Conservation (phyloP, 2,329 filamentous ascomycete species). For the Claviceps arundinis region DNA sequence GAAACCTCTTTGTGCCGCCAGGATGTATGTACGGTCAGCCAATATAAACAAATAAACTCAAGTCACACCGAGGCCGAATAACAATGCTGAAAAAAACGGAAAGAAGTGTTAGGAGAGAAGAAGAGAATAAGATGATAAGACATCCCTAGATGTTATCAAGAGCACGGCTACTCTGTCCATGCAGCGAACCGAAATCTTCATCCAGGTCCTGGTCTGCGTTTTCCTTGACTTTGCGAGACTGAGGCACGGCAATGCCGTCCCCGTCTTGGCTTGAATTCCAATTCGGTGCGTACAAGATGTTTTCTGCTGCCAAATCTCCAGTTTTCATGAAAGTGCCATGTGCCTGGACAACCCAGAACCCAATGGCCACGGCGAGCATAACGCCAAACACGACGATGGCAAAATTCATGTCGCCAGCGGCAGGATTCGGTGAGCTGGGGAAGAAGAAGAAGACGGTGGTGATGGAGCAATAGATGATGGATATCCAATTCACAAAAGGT, state of each 20-base stretch:
- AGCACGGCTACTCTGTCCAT: neutral
- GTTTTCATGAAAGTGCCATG: conserved; percentile 16
- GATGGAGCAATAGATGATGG: conserved; percentile 35
- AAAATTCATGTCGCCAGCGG: conserved; percentile 40
- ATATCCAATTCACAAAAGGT: conserved; percentile 31
- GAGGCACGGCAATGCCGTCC: neutral
- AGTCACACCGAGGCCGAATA: too few relatives aligned
- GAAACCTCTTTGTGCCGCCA: too few relatives aligned
- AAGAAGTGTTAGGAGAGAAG: too few relatives aligned
- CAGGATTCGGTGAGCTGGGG: conserved; percentile 30
- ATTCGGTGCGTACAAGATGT: conserved; percentile 8
- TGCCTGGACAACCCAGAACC: conserved; percentile 38
- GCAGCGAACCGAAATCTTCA: neutral
- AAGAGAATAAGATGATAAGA: too few relatives aligned
- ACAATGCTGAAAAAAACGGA: too few relatives aligned
- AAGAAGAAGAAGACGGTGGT: conserved; percentile 45
- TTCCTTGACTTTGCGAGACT: neutral
- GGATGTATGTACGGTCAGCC: too few relatives aligned
- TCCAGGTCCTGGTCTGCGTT: neutral
- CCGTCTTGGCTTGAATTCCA: neutral
- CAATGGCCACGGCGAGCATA: conserved; percentile 35
- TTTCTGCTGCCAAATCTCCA: conserved; percentile 8
- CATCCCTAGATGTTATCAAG: neutral
- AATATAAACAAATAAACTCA: too few relatives aligned
- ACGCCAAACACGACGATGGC: conserved; percentile 43